A percentile compares a stretch with the other conserved stretches of the same genome.
These are phyloP conservation scores for Trichoderma semiorbis DNA, from an alignment of 2,329 filamentous ascomycete species.

Conservation along the genomic window DNA sequence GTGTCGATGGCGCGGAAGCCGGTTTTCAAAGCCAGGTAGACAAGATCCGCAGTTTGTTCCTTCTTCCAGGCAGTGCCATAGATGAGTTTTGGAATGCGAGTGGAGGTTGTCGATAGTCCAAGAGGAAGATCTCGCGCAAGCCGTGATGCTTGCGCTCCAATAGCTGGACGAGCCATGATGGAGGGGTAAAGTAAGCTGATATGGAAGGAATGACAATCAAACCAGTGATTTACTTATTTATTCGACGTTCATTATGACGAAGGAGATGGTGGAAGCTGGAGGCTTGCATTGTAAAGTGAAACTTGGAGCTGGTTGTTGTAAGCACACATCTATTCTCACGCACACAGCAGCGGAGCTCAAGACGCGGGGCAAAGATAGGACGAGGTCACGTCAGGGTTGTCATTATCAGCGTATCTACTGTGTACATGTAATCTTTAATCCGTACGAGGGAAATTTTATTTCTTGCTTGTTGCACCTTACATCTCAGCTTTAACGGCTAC, in stretches of 20 bases:
- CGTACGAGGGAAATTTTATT: neutral
- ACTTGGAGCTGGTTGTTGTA: neutral
- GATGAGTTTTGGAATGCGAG: constrained; percentile 51
- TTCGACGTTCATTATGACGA: neutral
- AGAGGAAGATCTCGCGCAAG: constrained; percentile 35
- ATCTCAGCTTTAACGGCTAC: neutral
- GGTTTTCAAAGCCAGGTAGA: constrained; percentile 62
- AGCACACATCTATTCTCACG: neutral
- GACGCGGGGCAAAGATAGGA: constrained; percentile 2
- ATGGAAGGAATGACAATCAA: neutral
- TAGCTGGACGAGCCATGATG: constrained; percentile 22
- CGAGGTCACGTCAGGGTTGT: neutral
- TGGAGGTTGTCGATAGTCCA: constrained; percentile 30
- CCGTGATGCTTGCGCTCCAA: constrained; percentile 29
- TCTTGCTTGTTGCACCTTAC: neutral
- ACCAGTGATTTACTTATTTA: neutral
- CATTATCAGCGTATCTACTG: neutral
- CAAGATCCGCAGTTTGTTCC: constrained; percentile 61
- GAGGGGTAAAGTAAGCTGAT: neutral
- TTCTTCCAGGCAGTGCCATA: constrained; percentile 91
- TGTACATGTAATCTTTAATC: neutral
- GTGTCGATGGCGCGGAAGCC: constrained; percentile 76
- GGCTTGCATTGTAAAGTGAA: neutral
- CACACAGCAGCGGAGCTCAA: neutral
- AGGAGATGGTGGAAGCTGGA: neutral